Base-by-base conservation (phyloP, 805 yeast species). In the Wickerhamiella hasegawae region DNA sequence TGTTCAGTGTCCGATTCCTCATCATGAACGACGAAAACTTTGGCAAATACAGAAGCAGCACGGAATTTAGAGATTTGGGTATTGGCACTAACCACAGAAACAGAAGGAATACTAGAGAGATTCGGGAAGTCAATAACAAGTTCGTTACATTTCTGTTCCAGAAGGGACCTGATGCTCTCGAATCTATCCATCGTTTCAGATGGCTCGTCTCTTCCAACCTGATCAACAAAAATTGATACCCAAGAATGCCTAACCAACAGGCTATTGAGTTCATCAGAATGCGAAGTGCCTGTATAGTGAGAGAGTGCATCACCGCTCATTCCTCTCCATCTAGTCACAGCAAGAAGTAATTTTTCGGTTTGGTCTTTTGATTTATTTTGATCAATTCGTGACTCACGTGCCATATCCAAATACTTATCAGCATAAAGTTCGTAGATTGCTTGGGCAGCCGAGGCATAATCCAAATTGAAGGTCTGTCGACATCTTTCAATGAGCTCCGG, bases 51-150 rank as follows among this genome's bases (percentile, higher is more conserved):
- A 0, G 76, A 59, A 30, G 83, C 68, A 0, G 87, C 80, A 19
- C 73, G 70, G 11, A 80, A 62, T 34, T 82, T 80, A 2, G 85
- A 75, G 15, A 74, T 58, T 45, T 82, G 85, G 4, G 71, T 61
- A 24, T 63, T 63, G 6, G 81, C 63, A 4, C 68, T 60, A 1
- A 61, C 56, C 1, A 53, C 34, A 28, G 66, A 73, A 3, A 85
- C 53, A 1, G 63, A 57, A 2, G 82, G 76, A 12, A 85, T 69
- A 37, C 65, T 58, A 1, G 63, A 58, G 44, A 67, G 77, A 48
- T 84, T 83, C 1, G 71, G 63, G 51, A 68, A 72, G 0, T 53
- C 46, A 0, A 76, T 55, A 6, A 55, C 49, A 2, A 63, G 25
- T 2, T 35, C 37, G 1, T 32, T 40, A 21, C 2, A 40, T 30